Percentiles rank a stretch among this genome's conserved stretches.
Conservation (phyloP, 148 eudicot species). For the Rhododendron kiyosumense region DNA sequence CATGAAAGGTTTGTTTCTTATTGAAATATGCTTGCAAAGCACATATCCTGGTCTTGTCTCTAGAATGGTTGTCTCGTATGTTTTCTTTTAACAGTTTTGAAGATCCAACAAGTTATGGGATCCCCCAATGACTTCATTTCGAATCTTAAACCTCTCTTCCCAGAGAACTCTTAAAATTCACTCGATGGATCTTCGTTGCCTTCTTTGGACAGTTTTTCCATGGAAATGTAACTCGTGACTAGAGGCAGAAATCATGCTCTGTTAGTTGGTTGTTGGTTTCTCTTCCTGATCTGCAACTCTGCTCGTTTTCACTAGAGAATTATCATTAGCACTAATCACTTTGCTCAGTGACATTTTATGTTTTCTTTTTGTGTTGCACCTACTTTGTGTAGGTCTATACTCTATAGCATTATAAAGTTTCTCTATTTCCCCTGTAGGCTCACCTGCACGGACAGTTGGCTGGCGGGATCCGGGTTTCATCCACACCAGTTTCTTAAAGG, state of each 20-base stretch:
- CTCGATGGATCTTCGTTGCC: background rate
- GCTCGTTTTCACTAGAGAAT: background rate
- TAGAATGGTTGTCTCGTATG: background rate
- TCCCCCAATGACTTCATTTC: background rate
- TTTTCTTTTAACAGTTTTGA: background rate
- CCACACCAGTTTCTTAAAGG: conserved; percentile 88
- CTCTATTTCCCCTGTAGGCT: conserved; percentile 37
- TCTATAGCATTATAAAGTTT: conserved; percentile 1
- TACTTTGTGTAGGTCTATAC: background rate
- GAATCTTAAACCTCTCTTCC: background rate
- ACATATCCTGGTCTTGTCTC: background rate
- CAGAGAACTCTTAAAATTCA: background rate
- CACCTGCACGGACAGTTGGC: conserved; percentile 94
- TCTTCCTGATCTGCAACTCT: background rate
- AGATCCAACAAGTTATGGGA: background rate
- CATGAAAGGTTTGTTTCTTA: background rate
- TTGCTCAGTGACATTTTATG: background rate
- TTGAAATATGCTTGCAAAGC: background rate
- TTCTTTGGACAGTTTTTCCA: background rate
- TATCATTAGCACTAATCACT: background rate
- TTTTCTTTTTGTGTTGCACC: background rate
- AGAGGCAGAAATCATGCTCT: background rate
- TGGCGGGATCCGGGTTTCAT: conserved; percentile 96
- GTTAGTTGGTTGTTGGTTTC: background rate
- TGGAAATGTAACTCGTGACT: background rate